A percentile compares a stretch with the other conserved stretches of the same genome.
phyloP scores from a whole-genome alignment of 805 yeast genomes.

The Sugiyamaella chiloensis region DNA sequence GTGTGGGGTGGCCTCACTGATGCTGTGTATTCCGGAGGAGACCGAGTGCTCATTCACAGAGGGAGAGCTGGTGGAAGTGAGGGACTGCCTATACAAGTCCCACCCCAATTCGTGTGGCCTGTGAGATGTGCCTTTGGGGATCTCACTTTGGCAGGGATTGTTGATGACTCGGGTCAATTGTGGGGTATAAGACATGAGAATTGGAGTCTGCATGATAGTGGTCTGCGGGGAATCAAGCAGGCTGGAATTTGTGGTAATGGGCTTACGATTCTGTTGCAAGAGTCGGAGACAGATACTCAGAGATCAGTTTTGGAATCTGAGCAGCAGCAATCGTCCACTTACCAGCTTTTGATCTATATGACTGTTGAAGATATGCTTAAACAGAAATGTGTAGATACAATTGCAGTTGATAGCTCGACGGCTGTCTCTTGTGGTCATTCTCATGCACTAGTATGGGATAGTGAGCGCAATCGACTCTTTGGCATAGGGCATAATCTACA shows the following conservation, averaged over 20 bases:
- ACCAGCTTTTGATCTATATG: background rate
- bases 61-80: slow-evolving; percentile 1
- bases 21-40: background rate
- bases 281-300: background rate
- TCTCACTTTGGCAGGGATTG: background rate
- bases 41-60: background rate
- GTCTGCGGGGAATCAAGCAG: background rate
- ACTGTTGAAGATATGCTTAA: too few species aligned
- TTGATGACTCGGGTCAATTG: background rate
- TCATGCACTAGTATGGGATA: background rate
- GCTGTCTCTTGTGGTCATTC: background rate
- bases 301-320: background rate
- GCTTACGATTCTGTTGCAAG: background rate
- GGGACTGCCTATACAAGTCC: too few species aligned
- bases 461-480: background rate
- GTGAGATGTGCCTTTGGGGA: background rate
- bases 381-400: background rate
- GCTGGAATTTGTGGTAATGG: background rate
- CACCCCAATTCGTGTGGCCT: background rate
- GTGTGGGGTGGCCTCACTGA: background rate
- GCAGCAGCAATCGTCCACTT: background rate
- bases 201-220: background rate
- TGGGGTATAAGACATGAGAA: background rate
- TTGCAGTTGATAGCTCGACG: background rate
- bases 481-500: background rate